Base-by-base conservation (phyloP, 768 basidiomycete species). In the Agrocybe chaxingu region DNA sequence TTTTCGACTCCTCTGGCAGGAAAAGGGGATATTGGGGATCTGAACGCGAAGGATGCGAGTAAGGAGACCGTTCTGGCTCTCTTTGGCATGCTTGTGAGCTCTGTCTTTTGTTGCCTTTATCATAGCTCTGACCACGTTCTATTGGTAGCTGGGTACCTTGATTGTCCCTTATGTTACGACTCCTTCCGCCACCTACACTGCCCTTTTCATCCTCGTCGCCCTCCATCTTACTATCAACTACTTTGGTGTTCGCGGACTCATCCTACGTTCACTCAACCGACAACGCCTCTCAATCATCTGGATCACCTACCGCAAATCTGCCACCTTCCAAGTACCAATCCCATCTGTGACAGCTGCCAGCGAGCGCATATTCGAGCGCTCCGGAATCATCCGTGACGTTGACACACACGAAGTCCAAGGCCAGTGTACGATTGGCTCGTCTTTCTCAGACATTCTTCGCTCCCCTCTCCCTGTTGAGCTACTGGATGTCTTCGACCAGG, bases 21-120 rank as follows among this genome's bases (percentile, higher is more conserved):
- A 0, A 72, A 71, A 37, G 84, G 84, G 4, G 85, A 88, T 55
- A 70, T 87, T 9, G 85, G 85, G 1, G 86, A 88, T 56, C 67
- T 87, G 37, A 86, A 81, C 50, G 85, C 85, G 1, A 89, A 89
- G 59, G 85, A 85, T 52, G 75, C 81, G 0, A 87, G 85, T 62
- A 83, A 84, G 53, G 85, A 87, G 64, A 88, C 86, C 0, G 79
- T 87, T 0, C 66, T 89, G 2, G 81, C 81, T 1, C 75, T 88
- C 30, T 57, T 82, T 1, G 85, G 86, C 13, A 82, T 86, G 78
- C 59, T 87, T 62, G 86, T 86, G 49, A 60, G 81, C 53, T 19
- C n/a, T 11, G 10, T 46, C 45, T 9, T 6, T 6, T 2, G 35
- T 11, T 42, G 16, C 1, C 13, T 34, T 3, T 36, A 3, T 42